phyloP scores from a whole-genome alignment of 805 yeast genomes.

The Myxozyma nipponensis region DNA sequence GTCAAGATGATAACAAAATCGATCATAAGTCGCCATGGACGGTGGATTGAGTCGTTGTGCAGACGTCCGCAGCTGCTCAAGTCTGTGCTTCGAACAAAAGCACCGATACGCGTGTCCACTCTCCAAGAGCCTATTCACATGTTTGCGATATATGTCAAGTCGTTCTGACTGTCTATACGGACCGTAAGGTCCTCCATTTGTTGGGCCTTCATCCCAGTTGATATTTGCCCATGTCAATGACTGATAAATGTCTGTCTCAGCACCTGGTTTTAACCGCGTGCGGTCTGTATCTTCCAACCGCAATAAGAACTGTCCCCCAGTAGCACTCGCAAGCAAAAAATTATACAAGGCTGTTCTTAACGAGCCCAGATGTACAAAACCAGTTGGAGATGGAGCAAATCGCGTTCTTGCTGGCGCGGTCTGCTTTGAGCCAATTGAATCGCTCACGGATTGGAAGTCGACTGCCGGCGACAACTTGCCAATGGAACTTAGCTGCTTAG shows the following conservation, averaged over 20 bases:
- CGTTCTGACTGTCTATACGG: conserved; percentile 88
- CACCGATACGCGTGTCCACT: conserved; percentile 81
- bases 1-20: conserved; percentile 58
- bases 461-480: neutral
- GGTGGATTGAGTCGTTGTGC: conserved; percentile 80
- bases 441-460: neutral
- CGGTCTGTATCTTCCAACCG: conserved; percentile 94
- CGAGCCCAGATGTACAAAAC: conserved; percentile 89
- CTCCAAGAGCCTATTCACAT: conserved; percentile 54
- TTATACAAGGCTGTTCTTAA: conserved; percentile 90
- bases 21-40: conserved; percentile 85
- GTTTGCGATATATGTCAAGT: conserved; percentile 55
- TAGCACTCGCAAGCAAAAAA: conserved; percentile 70
- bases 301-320: conserved; percentile 75
- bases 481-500: neutral
- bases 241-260: conserved; percentile 75
- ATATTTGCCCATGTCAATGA: conserved; percentile 76
- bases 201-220: conserved; percentile 78
- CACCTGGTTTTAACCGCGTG: conserved; percentile 45
- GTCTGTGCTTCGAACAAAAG: conserved; percentile 75
- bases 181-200: conserved; percentile 52
- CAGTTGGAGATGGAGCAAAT: conserved; percentile 98
- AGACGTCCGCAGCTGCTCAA: conserved; percentile 61
- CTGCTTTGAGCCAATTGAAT: neutral
- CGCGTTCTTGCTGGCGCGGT: conserved; percentile 60